A percentile compares a stretch with the other conserved stretches of the same genome.
These are phyloP conservation scores for Calonectria fujianensis DNA, from an alignment of 2,329 filamentous ascomycete genomes.

Conservation along the genomic window DNA sequence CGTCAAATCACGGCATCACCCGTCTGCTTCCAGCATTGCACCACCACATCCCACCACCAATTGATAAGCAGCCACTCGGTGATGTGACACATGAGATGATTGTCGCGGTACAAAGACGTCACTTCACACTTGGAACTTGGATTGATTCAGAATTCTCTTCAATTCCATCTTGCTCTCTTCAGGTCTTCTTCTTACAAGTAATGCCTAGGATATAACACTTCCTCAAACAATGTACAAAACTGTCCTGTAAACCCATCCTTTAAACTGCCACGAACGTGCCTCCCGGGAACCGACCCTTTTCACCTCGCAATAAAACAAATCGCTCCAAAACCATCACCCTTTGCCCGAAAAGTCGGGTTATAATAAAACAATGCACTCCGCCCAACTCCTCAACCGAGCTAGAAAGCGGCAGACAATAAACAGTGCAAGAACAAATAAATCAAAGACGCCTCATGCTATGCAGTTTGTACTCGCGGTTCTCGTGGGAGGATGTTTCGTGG, in stretches of 20 bases:
- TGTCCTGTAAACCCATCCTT: constrained; percentile 4
- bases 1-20: constrained; percentile 7
- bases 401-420: constrained; percentile 9
- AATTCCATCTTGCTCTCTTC: not conserved
- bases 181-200: constrained; percentile 2
- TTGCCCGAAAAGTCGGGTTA: not conserved
- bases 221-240: constrained; percentile 10
- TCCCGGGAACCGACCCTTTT: constrained; percentile 11
- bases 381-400: constrained; percentile 47
- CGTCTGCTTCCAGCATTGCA: constrained; percentile 1
- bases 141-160: not conserved
- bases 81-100: not conserved
- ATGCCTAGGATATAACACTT: not conserved
- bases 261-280: constrained; percentile 7
- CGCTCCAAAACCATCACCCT: not conserved
- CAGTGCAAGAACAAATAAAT: constrained; percentile 38
- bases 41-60: not conserved
- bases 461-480: constrained; percentile 43
- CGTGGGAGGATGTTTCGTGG: constrained; percentile 40
- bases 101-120: not conserved
- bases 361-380: constrained; percentile 20
- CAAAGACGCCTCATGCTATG: constrained; percentile 54
- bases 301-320: not conserved
- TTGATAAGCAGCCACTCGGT: not conserved
- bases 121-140: not conserved